phyloP scores from a whole-genome alignment of 140 eudicot genomes.

The Anethum foeniculum region DNA sequence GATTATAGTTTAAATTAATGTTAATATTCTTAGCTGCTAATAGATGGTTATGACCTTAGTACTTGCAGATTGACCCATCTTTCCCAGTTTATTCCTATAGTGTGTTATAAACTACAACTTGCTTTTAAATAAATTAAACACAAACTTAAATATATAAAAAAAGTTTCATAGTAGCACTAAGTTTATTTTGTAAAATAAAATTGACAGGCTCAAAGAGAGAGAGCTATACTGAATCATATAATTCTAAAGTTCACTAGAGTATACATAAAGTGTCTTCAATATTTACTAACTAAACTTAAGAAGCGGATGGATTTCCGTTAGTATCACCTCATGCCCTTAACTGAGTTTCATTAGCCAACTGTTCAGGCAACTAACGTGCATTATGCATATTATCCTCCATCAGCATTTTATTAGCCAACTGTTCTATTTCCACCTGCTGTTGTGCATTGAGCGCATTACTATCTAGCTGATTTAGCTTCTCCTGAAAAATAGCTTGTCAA shows the following conservation, averaged over 20 bases:
- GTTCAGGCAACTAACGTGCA: slow-evolving; percentile 1
- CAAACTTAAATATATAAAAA: not conserved
- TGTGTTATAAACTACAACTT: not conserved
- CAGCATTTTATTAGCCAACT: not conserved
- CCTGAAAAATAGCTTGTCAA: not conserved
- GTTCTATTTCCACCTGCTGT: not conserved
- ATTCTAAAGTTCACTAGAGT: not conserved
- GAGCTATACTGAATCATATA: not conserved
- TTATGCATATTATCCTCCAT: not conserved
- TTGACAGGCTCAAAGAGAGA: not conserved
- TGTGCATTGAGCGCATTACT: not conserved
- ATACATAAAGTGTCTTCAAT: not conserved
- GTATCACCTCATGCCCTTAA: not conserved
- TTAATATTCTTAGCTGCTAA: too few relatives aligned
- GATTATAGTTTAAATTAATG: too few relatives aligned
- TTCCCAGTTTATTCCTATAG: not conserved
- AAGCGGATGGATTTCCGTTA: not conserved
- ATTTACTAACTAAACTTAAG: not conserved
- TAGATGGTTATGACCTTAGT: not conserved
- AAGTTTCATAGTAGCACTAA: not conserved
- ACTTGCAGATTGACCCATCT: not conserved
- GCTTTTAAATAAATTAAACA: not conserved
- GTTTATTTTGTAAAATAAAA: not conserved
- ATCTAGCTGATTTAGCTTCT: not conserved
- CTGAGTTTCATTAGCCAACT: not conserved